Percentiles rank a stretch among this genome's conserved stretches.
Conservation (phyloP, 1,284 basidiomycete species). For the Pseudozyma hubeiensis region DNA sequence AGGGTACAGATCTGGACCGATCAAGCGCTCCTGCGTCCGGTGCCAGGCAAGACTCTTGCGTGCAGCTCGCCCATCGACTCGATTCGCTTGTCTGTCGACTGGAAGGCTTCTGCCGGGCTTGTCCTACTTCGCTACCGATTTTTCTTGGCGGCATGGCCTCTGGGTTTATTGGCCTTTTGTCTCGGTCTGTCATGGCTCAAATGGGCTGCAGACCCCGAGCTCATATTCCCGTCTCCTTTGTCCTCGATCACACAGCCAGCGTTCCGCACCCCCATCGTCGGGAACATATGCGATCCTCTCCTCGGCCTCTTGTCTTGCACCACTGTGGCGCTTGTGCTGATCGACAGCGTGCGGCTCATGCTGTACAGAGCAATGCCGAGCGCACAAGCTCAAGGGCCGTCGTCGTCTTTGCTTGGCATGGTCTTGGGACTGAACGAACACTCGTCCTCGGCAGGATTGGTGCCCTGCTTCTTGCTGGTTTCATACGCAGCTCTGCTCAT, state of each 20-base stretch:
- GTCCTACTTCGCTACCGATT: slow-evolving; percentile 62
- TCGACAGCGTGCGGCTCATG: slow-evolving; percentile 28
- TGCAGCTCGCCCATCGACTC: slow-evolving; percentile 40
- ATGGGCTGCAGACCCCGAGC: slow-evolving; percentile 22
- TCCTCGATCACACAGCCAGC: slow-evolving; percentile 28
- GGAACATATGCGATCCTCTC: slow-evolving; percentile 17
- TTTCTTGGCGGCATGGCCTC: slow-evolving; percentile 52
- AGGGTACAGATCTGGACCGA: slow-evolving; percentile 60
- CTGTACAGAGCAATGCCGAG: slow-evolving; percentile 17
- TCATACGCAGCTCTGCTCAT: slow-evolving; percentile 32
- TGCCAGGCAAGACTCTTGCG: background rate
- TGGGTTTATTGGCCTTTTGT: slow-evolving; percentile 45
- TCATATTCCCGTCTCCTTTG: slow-evolving; percentile 23
- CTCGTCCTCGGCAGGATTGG: slow-evolving; percentile 20
- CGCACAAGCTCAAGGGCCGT: slow-evolving; percentile 17
- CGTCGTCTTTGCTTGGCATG: slow-evolving; percentile 39
- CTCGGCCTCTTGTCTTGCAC: slow-evolving; percentile 24
- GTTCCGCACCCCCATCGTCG: slow-evolving; percentile 19
- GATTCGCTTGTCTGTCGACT: slow-evolving; percentile 51
- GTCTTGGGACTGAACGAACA: slow-evolving; percentile 31
- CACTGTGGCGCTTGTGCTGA: slow-evolving; percentile 3
- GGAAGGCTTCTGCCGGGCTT: slow-evolving; percentile 56
- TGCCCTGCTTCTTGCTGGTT: slow-evolving; percentile 32
- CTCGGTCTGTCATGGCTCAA: slow-evolving; percentile 34
- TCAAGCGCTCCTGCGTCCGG: slow-evolving; percentile 19